Evolutionary conservation across 116 monocot genomes (phyloP).

Genomic region (Posidonia oceanica): DNA sequence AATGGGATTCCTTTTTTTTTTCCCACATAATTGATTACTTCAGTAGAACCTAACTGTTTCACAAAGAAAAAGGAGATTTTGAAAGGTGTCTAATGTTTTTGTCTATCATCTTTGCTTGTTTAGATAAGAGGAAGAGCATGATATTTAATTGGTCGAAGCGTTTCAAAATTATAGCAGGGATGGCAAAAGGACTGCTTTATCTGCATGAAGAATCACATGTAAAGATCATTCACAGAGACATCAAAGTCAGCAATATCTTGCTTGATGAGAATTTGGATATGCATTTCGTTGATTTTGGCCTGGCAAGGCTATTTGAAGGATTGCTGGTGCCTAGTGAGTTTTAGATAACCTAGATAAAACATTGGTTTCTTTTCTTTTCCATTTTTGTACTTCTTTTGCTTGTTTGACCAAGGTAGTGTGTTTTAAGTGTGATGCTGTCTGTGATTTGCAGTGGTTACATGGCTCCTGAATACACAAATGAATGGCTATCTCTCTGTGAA

Average conservation of each 20-base stretch:
- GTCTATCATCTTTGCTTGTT: not conserved
- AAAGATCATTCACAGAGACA: constrained; percentile 75
- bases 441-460: constrained; percentile 65
- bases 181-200: constrained; percentile 70
- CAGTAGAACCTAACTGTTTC: no score
- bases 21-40: no score
- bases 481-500: constrained; percentile 68
- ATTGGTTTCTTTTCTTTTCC: no score
- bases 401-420: not conserved
- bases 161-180: constrained; percentile 52
- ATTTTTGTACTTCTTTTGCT: no score
- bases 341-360: not conserved
- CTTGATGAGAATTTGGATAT: constrained; percentile 53
- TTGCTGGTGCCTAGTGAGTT: constrained; percentile 82
- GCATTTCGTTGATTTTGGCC: constrained; percentile 76
- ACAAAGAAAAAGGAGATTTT: no score
- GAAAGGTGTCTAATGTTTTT: no score
- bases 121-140: constrained; percentile 29
- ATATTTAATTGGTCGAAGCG: constrained; percentile 44
- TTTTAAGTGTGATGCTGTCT: not conserved
- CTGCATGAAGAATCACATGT: constrained; percentile 86
- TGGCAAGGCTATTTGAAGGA: constrained; percentile 66
- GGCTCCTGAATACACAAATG: constrained; percentile 76
- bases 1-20: no score
- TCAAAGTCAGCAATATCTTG: constrained; percentile 78